Evolutionary conservation across 257 asterid genomes (phyloP).

Genomic region (Penstemon davidsonii): DNA sequence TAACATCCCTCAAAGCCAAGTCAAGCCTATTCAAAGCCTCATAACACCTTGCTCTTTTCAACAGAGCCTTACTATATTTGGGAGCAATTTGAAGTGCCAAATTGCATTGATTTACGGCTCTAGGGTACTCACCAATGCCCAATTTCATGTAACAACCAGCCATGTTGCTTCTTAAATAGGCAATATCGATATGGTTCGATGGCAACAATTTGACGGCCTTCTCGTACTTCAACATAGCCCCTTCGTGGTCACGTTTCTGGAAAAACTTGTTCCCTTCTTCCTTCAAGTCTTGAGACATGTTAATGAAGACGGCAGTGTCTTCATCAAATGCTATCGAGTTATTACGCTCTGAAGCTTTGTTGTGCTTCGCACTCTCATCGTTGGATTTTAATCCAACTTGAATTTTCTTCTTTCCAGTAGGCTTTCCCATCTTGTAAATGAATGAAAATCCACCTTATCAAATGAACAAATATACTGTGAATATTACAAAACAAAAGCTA

Average conservation of each 20-base stretch:
- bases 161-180: conserved; percentile 76
- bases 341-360: conserved; percentile 43
- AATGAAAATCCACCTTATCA: conserved; percentile 29
- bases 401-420: conserved; percentile 65
- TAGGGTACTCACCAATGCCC: conserved; percentile 89
- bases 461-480: conserved; percentile 13
- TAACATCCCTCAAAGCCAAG: conserved; percentile 75
- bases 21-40: conserved; percentile 76
- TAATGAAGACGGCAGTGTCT: conserved; percentile 86
- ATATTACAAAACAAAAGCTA: conserved; percentile 3
- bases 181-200: conserved; percentile 71
- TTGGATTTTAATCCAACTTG: conserved; percentile 45
- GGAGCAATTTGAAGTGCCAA: conserved; percentile 92
- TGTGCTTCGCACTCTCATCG: conserved; percentile 41
- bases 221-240: conserved; percentile 89
- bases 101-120: conserved; percentile 82
- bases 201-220: conserved; percentile 87
- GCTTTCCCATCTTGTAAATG: conserved; percentile 71
- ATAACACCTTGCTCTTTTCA: conserved; percentile 81
- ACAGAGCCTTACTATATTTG: conserved; percentile 75
- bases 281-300: conserved; percentile 86
- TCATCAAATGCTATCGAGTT: conserved; percentile 74
- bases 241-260: conserved; percentile 84
- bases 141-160: conserved; percentile 89
- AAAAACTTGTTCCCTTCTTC: conserved; percentile 79